A percentile compares a stretch with the other conserved stretches of the same genome.
phyloP scores from a whole-genome alignment of 768 basidiomycete genomes.

The Mrakia gelida region DNA sequence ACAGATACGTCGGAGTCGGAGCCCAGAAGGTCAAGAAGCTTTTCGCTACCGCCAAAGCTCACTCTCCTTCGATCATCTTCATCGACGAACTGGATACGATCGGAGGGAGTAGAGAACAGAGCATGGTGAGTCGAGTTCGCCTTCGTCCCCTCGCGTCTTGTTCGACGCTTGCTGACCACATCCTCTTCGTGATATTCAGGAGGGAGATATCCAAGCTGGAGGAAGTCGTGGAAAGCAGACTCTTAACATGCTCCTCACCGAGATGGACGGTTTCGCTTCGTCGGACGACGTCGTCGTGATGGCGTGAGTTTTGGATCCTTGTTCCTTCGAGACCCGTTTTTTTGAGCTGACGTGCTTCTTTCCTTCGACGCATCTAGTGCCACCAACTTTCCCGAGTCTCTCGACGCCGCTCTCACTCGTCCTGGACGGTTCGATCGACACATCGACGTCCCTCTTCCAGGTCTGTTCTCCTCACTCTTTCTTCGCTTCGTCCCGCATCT shows the following conservation, averaged over 20 bases:
- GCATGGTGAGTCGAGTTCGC: background rate
- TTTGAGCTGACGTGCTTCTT: background rate
- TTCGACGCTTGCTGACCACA: background rate
- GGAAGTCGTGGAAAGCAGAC: conserved; percentile 48
- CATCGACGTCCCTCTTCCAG: conserved; percentile 37
- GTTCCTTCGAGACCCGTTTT: too few relatives aligned
- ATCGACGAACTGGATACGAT: conserved; percentile 96
- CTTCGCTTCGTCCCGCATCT: too few relatives aligned
- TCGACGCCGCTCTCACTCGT: conserved; percentile 92
- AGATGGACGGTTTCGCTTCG: conserved; percentile 95
- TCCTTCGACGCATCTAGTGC: conserved; percentile 34
- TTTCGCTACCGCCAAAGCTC: conserved; percentile 88
- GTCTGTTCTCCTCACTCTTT: background rate
- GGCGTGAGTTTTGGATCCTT: conserved; percentile 52
- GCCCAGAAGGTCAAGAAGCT: conserved; percentile 93
- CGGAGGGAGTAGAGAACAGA: conserved; percentile 55
- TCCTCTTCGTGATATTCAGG: background rate
- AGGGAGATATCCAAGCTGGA: conserved; percentile 13
- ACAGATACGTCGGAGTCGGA: conserved; percentile 63
- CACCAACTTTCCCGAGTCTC: conserved; percentile 91
- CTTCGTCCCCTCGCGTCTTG: background rate
- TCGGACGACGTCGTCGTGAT: conserved; percentile 89
- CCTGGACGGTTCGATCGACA: conserved; percentile 95
- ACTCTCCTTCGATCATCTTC: conserved; percentile 95
- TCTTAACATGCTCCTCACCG: conserved; percentile 90